Evolutionary conservation across 805 yeast species (phyloP), one percentile per base, ranked within the genome.

Genomic region (Saturnispora gosingensis): DNA sequence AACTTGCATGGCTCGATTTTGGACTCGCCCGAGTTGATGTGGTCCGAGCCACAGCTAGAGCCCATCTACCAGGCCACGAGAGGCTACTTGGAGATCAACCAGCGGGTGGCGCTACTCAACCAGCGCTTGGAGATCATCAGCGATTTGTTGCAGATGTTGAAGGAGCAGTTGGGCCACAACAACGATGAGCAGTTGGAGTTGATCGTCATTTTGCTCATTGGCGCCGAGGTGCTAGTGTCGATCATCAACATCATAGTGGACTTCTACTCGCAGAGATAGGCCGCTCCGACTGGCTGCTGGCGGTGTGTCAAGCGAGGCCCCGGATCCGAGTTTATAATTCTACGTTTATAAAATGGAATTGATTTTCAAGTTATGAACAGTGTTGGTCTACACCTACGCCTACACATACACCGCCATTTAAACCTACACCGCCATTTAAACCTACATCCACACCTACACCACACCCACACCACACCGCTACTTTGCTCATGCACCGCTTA

Each of bases 1-100:
- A 86, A 86, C 61, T 70, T 86, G 50, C 93, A 86, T 69, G 93
- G 93, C 0, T 83, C 91, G 0, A 95, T 93, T 27, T 72, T 93
- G 55, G 99, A 93, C 66, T 87, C 96, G 1, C 99, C 99, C 1
- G 99, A 93, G 67, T 78, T 93, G 53, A 89, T 93, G 97, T 93
- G 99, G 99, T 82, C 97, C 0, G 98, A 93, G 66, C 99, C 99
- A 2, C 97, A 90, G 62, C 73, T 93, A 55, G 99, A 93, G 65
- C 99, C 99, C 1, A 89, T 91, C 49, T 93, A 93, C 68, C 97
- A 90, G 67, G 97, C 98, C 0, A 89, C 96, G 2, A 80, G 98
- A 65, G 97, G 97, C 0, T 91, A 91, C 67, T 68, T 93, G 55
- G 99, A 93, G 63, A 93, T 93, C 59, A 90, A 90, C 64, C 98